These are phyloP conservation scores for Aechmea fasciata DNA, from an alignment of 176 grass and related monocot species.

Conservation along the genomic window DNA sequence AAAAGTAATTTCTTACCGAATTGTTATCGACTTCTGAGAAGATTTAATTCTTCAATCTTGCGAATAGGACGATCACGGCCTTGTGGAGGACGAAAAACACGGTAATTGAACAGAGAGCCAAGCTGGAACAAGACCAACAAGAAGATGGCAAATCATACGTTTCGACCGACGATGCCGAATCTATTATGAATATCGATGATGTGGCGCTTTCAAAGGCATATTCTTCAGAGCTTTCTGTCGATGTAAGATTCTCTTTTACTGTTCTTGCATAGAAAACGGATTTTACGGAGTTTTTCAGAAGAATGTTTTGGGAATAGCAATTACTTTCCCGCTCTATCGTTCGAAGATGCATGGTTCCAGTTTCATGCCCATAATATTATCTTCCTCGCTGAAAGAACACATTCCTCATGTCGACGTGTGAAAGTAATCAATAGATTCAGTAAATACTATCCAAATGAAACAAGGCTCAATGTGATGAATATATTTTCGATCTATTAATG, in stretches of 20 bases:
- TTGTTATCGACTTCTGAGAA: neutral
- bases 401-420: no score
- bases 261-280: neutral
- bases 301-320: neutral
- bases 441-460: no score
- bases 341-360: no score
- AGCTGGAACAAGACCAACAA: constrained; percentile 56
- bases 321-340: no score
- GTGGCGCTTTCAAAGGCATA: constrained; percentile 37
- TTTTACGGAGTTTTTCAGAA: neutral
- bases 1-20: neutral
- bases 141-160: constrained; percentile 18
- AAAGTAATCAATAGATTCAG: no score
- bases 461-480: no score
- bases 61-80: constrained; percentile 53
- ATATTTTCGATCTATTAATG: no score
- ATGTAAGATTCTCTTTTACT: constrained; percentile 33
- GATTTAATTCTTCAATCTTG: neutral
- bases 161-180: constrained; percentile 31
- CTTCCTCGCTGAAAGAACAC: no score
- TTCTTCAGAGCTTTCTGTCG: constrained; percentile 38
- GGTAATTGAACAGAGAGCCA: constrained; percentile 38
- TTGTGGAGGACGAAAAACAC: constrained; percentile 66
- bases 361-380: no score
- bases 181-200: constrained; percentile 38